These are phyloP conservation scores for Suillus occidentalis DNA, from an alignment of 768 basidiomycete genomes.

Conservation along the genomic window DNA sequence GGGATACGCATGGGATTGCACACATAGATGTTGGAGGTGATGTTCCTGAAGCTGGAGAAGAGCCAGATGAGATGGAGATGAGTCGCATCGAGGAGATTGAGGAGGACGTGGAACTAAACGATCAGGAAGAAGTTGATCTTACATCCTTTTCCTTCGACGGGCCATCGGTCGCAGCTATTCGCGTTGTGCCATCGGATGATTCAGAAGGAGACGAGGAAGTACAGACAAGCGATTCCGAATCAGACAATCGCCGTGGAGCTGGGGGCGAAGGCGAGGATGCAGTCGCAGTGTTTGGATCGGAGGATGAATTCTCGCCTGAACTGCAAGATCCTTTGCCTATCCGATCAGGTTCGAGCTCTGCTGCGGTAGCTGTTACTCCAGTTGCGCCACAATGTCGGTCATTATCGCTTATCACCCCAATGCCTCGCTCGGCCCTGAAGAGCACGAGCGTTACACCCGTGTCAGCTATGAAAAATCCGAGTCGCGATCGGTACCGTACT, in stretches of 20 bases:
- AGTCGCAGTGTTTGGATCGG: conserved; percentile 28
- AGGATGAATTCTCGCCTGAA: conserved; percentile 37
- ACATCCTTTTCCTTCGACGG: conserved; percentile 74
- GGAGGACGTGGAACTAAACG: conserved; percentile 42
- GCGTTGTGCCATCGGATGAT: conserved; percentile 44
- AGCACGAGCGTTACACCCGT: conserved; percentile 50
- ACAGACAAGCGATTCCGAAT: conserved; percentile 43
- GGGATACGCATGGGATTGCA: conserved; percentile 20
- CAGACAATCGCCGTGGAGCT: conserved; percentile 26
- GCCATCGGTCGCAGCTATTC: conserved; percentile 50
- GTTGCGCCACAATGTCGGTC: conserved; percentile 16
- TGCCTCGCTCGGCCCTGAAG: conserved; percentile 43
- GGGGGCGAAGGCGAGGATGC: conserved; percentile 12
- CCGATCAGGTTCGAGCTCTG: background rate
- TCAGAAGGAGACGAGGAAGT: conserved; percentile 34
- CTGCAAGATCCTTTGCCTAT: conserved; percentile 7
- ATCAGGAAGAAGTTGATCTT: conserved; percentile 66
- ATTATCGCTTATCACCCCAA: conserved; percentile 20
- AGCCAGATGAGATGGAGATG: conserved; percentile 16
- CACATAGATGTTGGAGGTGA: background rate
- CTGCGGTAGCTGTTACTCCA: conserved; percentile 21
- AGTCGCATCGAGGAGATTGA: conserved; percentile 51
- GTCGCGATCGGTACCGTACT: conserved; percentile 49
- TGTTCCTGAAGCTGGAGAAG: conserved; percentile 15
- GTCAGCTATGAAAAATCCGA: conserved; percentile 58